phyloP scores from a whole-genome alignment of 176 grass and related monocot species.

The Hordeum marinum region DNA sequence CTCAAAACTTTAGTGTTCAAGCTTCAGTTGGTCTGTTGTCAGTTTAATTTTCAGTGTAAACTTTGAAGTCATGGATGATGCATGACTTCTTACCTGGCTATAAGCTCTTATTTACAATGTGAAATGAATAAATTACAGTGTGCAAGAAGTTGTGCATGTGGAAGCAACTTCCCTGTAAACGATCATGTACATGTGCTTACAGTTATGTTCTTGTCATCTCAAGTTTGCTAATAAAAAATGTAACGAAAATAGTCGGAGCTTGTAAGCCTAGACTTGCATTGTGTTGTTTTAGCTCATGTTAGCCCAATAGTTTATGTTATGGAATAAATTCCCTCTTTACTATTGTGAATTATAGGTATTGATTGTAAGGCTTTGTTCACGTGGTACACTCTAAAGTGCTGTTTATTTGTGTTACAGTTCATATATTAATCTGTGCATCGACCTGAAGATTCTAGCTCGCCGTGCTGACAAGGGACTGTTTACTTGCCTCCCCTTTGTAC shows the following conservation, averaged over 20 bases:
- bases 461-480: background rate
- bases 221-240: background rate
- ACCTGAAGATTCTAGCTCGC: background rate
- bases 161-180: too few species aligned
- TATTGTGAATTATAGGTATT: background rate
- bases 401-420: background rate
- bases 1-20: too few species aligned
- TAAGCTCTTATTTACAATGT: too few species aligned
- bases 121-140: too few species aligned
- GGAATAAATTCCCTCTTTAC: background rate
- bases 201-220: background rate
- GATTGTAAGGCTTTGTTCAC: background rate
- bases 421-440: background rate
- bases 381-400: background rate
- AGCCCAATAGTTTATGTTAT: background rate
- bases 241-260: background rate
- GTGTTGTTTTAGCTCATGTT: background rate
- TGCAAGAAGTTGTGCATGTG: too few species aligned
- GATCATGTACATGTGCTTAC: too few species aligned
- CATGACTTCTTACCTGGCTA: too few species aligned
- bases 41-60: too few species aligned
- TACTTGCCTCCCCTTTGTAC: too few species aligned
- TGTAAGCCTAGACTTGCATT: background rate
- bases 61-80: too few species aligned
- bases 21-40: too few species aligned